These are phyloP conservation scores for Calocera viscosa DNA, from an alignment of 768 basidiomycete genomes.

Conservation along the genomic window DNA sequence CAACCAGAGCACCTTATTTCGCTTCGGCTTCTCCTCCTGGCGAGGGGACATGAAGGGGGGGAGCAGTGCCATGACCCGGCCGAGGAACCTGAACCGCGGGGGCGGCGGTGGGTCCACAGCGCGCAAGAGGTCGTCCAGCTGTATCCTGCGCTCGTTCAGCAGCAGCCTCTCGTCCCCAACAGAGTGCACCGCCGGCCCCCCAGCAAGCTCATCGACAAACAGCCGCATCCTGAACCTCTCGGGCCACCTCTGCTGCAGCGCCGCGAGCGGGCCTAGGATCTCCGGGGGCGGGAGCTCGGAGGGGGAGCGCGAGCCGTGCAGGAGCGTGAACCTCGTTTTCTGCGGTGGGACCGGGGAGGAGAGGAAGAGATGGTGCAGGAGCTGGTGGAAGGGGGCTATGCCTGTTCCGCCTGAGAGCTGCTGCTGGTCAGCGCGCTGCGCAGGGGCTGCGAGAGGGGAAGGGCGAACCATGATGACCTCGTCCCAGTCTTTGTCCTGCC, in stretches of 20 bases:
- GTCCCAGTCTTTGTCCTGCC: conserved; percentile 49
- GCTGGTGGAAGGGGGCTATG: conserved; percentile 72
- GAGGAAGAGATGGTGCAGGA: conserved; percentile 46
- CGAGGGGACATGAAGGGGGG: neutral
- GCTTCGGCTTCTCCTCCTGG: conserved; percentile 12
- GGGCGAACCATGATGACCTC: conserved; percentile 59
- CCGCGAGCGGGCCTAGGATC: conserved; percentile 42
- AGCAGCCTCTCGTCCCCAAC: neutral
- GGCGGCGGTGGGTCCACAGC: neutral
- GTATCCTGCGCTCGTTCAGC: neutral
- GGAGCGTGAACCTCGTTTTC: conserved; percentile 50
- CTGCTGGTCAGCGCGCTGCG: neutral
- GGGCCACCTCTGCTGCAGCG: conserved; percentile 40
- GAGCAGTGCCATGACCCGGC: neutral
- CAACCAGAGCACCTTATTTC: conserved; percentile 47
- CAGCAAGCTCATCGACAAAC: conserved; percentile 44
- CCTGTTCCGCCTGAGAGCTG: conserved; percentile 84
- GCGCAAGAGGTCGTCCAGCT: neutral
- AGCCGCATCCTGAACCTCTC: conserved; percentile 44
- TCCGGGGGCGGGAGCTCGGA: conserved; percentile 56
- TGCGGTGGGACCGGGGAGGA: conserved; percentile 18
- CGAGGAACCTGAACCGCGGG: neutral
- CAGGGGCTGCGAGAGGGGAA: conserved; percentile 4
- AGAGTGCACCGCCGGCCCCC: neutral
- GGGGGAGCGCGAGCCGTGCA: conserved; percentile 54